Base-by-base conservation (phyloP, 805 yeast species). In the Candida orba region DNA sequence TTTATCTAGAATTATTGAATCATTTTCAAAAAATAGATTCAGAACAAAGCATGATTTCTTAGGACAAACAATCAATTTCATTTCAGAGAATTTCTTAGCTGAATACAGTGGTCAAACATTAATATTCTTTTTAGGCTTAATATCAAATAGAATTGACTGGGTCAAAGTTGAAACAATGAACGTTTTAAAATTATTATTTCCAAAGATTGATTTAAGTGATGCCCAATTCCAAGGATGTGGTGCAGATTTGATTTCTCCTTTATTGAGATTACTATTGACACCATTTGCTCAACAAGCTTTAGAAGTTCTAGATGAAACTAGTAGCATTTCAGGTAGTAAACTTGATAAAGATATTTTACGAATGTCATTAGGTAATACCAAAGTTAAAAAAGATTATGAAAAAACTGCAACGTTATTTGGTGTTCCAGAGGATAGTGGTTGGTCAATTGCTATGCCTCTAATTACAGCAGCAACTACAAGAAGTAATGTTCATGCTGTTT, bases 401-500 rank as follows among this genome's bases (percentile, higher is more conserved):
- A 81, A 78, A 52, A 82, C 93, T 3, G 89, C 93, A 0, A 88
- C 97, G 0, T 67, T 93, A 43, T 95, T 89, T 67, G 99, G 99
- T 14, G 81, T 91, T 22, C 98, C 99, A 0, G 91, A 85, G 48
- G 95, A 86, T 12, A 80, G 84, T 56, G 99, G 99, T 2, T 93
- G 99, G 99, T 82, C 96, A 0, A 80, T 95, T 40, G 95, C 98
- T 2, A 84, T 86, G 91, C 96, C 99, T 3, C 86, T 91, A 0
- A 79, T 88, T 36, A 82, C 93, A 2, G 88, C 96, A 0, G 84
- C 95, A 0, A 76, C 85, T 14, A 86, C 98, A 1, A 70, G 97
- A 51, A 87, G 86, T 58, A 93, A 93, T 56, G 95, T 93, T 2
- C 98, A 93, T 62, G 90, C 98, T 0, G 98, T 93, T 4, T 93